These are phyloP conservation scores for Ustilago vetiveriae DNA, from an alignment of 1,284 basidiomycete genomes.

Conservation along the genomic window DNA sequence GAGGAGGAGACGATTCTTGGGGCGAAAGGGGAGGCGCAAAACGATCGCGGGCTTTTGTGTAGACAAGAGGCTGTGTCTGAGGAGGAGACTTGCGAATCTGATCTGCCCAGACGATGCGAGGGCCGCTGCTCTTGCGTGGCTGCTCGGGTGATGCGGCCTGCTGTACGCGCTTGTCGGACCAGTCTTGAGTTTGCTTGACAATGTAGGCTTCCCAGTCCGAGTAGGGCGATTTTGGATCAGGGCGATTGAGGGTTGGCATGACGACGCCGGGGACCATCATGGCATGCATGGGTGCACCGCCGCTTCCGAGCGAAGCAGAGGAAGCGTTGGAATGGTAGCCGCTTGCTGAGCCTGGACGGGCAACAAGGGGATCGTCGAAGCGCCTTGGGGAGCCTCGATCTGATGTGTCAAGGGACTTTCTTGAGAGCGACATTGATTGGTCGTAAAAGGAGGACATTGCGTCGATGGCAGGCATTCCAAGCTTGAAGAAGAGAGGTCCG, in stretches of 20 bases:
- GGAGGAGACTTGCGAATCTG: slow-evolving; percentile 32
- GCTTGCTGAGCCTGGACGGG: slow-evolving; percentile 1
- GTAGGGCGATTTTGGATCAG: slow-evolving; percentile 24
- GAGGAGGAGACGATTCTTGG: slow-evolving; percentile 13
- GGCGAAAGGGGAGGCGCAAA: slow-evolving; percentile 15
- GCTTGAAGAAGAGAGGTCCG: background rate
- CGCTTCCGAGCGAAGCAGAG: slow-evolving; percentile 11
- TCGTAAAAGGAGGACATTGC: slow-evolving; percentile 26
- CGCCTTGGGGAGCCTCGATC: slow-evolving; percentile 7
- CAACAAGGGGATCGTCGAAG: background rate
- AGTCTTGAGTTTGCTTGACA: slow-evolving; percentile 30
- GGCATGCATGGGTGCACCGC: slow-evolving; percentile 33
- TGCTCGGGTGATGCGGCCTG: slow-evolving; percentile 5
- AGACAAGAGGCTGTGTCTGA: slow-evolving; percentile 18
- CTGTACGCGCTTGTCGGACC: slow-evolving; percentile 25
- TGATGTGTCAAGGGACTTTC: slow-evolving; percentile 9
- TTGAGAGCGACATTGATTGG: slow-evolving; percentile 8
- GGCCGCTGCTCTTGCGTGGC: background rate
- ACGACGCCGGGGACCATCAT: slow-evolving; percentile 39
- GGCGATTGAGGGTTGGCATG: slow-evolving; percentile 19
- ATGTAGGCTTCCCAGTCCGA: slow-evolving; percentile 47
- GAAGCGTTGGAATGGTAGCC: slow-evolving; percentile 13
- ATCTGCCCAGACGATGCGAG: slow-evolving; percentile 41
- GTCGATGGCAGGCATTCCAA: background rate
- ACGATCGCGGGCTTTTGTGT: slow-evolving; percentile 39